Conservation (phyloP, 2,329 filamentous ascomycete species). For the Emergomyces africanus region DNA sequence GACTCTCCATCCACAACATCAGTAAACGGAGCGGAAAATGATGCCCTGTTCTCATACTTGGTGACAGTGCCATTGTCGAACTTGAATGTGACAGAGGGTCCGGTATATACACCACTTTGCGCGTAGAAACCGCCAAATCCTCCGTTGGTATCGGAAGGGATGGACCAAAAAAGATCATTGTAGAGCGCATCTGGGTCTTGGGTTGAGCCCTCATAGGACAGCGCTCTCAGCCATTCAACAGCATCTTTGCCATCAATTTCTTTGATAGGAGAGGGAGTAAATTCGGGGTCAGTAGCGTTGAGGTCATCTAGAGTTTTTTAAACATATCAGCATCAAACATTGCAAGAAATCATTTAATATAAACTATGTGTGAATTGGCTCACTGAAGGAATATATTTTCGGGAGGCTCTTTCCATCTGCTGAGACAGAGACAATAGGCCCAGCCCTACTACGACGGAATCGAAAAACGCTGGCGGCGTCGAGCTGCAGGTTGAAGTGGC, state of each 20-base stretch:
- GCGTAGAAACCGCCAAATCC: slow-evolving; percentile 6
- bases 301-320: slow-evolving; percentile 11
- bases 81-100: slow-evolving; percentile 16
- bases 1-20: slow-evolving; percentile 25
- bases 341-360: not conserved
- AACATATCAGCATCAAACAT: not conserved
- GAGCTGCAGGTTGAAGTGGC: slow-evolving; percentile 34
- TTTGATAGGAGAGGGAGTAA: slow-evolving; percentile 16
- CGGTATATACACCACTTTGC: slow-evolving; percentile 14
- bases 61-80: slow-evolving; percentile 21
- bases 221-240: slow-evolving; percentile 14
- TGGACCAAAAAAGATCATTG: slow-evolving; percentile 19
- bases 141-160: slow-evolving; percentile 5
- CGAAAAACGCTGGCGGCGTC: slow-evolving; percentile 27
- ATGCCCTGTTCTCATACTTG: slow-evolving; percentile 16
- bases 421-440: slow-evolving; percentile 48
- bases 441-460: slow-evolving; percentile 42
- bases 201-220: slow-evolving; percentile 10
- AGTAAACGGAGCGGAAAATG: slow-evolving; percentile 17
- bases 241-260: slow-evolving; percentile 21
- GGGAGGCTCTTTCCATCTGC: slow-evolving; percentile 46
- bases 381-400: slow-evolving; percentile 35
- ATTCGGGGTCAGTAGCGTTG: slow-evolving; percentile 6
- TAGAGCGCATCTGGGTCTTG: slow-evolving; percentile 22
- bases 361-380: not conserved